Evolutionary conservation across 768 basidiomycete species (phyloP).

Genomic region (Pulveroboletus sp.): DNA sequence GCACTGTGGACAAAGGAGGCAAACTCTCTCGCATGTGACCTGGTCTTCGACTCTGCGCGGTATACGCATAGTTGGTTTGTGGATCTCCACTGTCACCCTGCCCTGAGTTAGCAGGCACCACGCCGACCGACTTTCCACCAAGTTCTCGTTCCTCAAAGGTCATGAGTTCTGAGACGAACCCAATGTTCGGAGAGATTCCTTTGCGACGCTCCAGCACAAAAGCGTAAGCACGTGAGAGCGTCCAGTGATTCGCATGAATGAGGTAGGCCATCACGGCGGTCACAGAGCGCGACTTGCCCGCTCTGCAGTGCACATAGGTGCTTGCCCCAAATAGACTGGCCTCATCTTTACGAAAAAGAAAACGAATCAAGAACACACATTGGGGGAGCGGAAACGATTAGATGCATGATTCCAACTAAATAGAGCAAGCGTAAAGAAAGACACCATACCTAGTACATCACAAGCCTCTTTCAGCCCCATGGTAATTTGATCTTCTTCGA

Average conservation of each 20-base stretch:
- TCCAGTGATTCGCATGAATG: slow-evolving; percentile 97
- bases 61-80: slow-evolving; percentile 38
- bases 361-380: slow-evolving; percentile 5
- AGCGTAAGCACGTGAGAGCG: slow-evolving; percentile 82
- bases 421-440: slow-evolving; percentile 1
- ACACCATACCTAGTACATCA: slow-evolving; percentile 71
- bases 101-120: slow-evolving; percentile 15
- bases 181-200: slow-evolving; percentile 95
- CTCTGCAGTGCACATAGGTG: slow-evolving; percentile 95
- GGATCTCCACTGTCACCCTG: slow-evolving; percentile 21
- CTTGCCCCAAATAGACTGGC: slow-evolving; percentile 84
- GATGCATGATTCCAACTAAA: slow-evolving; percentile 1
- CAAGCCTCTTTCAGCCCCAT: slow-evolving; percentile 81
- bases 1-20: slow-evolving; percentile 28
- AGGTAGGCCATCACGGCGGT: slow-evolving; percentile 97
- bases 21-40: slow-evolving; percentile 73
- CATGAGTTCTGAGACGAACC: slow-evolving; percentile 97
- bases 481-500: slow-evolving; percentile 88
- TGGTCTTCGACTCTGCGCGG: slow-evolving; percentile 47
- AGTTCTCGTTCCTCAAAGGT: slow-evolving; percentile 89
- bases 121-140: slow-evolving; percentile 47
- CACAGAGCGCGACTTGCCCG: slow-evolving; percentile 92
- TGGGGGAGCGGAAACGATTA: neutral
- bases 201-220: slow-evolving; percentile 91
- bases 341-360: slow-evolving; percentile 56